Conservation (phyloP, 305 asterid species). For the Solanum chacoense region DNA sequence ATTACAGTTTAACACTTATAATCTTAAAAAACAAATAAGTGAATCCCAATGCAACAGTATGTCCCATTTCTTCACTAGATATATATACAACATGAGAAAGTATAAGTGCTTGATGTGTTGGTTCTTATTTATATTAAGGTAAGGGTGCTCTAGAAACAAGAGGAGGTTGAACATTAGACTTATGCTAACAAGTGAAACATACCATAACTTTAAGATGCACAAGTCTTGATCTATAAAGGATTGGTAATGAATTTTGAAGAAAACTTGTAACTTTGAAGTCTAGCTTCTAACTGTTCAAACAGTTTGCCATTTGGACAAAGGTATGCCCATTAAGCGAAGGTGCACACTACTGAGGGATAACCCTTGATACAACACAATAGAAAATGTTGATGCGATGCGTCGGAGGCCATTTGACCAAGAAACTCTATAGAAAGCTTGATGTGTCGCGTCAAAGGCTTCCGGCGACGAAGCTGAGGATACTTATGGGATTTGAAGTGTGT, state of each 20-base stretch:
- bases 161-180: background rate
- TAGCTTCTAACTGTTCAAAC: background rate
- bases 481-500: background rate
- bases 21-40: background rate
- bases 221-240: background rate
- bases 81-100: background rate
- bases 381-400: background rate
- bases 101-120: background rate
- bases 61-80: background rate
- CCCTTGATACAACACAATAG: background rate
- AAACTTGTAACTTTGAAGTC: background rate
- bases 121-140: background rate
- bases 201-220: background rate
- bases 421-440: background rate
- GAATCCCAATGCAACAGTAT: background rate
- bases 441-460: background rate
- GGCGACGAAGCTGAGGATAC: background rate
- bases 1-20: background rate
- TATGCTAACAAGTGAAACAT: background rate
- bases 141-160: background rate
- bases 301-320: background rate
- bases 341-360: background rate
- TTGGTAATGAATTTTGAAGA: background rate
- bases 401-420: background rate
- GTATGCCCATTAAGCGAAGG: background rate